A percentile compares a stretch with the other conserved stretches of the same genome.
Evolutionary conservation across 352 stramenopile genomes (phyloP).

Genomic region (Phytopythium boreale): DNA sequence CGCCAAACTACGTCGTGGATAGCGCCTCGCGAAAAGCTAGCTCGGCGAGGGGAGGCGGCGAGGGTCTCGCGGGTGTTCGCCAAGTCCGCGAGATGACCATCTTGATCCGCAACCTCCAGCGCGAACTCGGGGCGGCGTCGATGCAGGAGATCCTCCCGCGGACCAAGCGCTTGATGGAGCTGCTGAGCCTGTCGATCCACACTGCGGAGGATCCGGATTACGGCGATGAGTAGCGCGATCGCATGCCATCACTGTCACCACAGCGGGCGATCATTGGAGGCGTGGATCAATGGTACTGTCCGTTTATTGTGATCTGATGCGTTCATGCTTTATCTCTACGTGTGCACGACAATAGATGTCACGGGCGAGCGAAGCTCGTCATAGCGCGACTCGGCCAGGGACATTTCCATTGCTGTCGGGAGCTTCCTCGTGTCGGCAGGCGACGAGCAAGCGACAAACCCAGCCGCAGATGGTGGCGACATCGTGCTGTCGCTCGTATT

Average conservation of each 20-base stretch:
- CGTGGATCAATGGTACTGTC: background rate
- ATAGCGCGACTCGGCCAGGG: background rate
- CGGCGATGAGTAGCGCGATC: background rate
- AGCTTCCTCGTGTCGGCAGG: background rate
- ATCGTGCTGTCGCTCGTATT: background rate
- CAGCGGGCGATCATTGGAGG: background rate
- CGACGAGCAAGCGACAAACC: background rate
- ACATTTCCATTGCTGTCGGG: background rate
- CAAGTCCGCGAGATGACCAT: conserved; percentile 77
- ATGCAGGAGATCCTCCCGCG: conserved; percentile 77
- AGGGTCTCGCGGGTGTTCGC: conserved; percentile 48
- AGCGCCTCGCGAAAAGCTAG: conserved; percentile 10
- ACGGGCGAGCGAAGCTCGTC: background rate
- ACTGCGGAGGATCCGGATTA: conserved; percentile 18
- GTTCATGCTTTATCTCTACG: background rate
- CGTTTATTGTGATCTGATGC: background rate
- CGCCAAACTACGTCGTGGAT: conserved; percentile 67
- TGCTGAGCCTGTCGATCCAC: conserved; percentile 74
- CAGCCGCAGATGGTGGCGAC: background rate
- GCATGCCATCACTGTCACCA: background rate
- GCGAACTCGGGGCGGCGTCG: conserved; percentile 65
- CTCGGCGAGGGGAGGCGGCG: conserved; percentile 7
- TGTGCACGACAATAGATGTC: background rate
- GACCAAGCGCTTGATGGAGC: conserved; percentile 77
- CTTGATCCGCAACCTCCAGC: conserved; percentile 68